Percentiles rank a stretch among this genome's conserved stretches.
phyloP scores from a whole-genome alignment of 371 early-diverging fungal species.

The Syncephalastrum monosporum region DNA sequence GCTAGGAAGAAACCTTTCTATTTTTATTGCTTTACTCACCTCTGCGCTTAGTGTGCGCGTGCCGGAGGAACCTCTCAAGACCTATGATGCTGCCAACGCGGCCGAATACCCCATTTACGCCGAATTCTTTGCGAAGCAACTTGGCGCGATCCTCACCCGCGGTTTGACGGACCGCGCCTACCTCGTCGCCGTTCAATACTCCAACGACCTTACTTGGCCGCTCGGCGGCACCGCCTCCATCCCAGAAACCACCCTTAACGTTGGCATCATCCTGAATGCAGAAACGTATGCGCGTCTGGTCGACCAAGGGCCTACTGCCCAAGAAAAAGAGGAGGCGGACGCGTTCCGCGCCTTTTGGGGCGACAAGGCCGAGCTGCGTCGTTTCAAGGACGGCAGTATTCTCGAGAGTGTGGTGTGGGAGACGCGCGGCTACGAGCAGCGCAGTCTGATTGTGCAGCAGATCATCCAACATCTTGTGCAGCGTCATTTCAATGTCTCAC shows the following conservation, averaged over 20 bases:
- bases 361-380: conserved; percentile 74
- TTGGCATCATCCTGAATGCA: conserved; percentile 75
- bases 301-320: conserved; percentile 79
- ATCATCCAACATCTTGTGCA: conserved; percentile 77
- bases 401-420: conserved; percentile 82
- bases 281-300: conserved; percentile 68
- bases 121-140: conserved; percentile 44
- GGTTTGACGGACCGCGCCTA: conserved; percentile 71
- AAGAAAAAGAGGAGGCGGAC: conserved; percentile 58
- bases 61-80: conserved; percentile 13
- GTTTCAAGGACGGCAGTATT: conserved; percentile 89
- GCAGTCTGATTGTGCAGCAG: conserved; percentile 75
- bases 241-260: conserved; percentile 17
- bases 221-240: conserved; percentile 19
- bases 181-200: conserved; percentile 52
- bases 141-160: conserved; percentile 55
- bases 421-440: conserved; percentile 66
- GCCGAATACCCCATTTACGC: conserved; percentile 62
- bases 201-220: conserved; percentile 30
- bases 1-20: not conserved
- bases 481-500: conserved; percentile 60
- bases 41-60: conserved; percentile 10
- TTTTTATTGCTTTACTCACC: conserved; percentile 1
- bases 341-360: conserved; percentile 87
- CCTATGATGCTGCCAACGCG: conserved; percentile 47